Evolutionary conservation across 148 eudicot genomes (phyloP), one percentile per base, ranked within the genome.

Genomic region (Salicornia ramosissima): DNA sequence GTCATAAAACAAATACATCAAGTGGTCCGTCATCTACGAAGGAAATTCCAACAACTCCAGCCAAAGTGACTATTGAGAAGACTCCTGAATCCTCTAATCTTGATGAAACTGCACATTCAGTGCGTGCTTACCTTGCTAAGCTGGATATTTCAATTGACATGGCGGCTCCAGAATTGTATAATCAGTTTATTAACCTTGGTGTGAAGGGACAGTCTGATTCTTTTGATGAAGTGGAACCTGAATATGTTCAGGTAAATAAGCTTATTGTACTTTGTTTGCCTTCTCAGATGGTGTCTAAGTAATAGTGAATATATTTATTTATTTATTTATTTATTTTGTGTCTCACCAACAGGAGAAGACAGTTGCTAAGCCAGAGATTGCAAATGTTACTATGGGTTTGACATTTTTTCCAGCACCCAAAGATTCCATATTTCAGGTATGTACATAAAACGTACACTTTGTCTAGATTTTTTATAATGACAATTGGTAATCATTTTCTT

Each of bases 131-230:
- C 81, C 84, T 93, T 70, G 81, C 87, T 47, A 81, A 74, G 81
- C 86, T 93, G 71, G 96, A 93, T 67, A 81, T 93, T 62, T 90
- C 96, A 28, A 74, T 81, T 29, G 89, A 88, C 68, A 86, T 93
- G 82, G 75, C 84, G 61, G 80, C 85, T 51, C 88, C 87, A 14
- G 98, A 88, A 62, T 53, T 93, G 67, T 93, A 81, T 78, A 69
- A 75, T 61, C 81, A 90, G 80, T 93, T 74, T 71, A 73, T 77
- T 36, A 74, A 68, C 76, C 73, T 93, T 65, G 77, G 74, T 70
- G 82, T 76, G 50, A 68, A 83, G 75, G 88, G 80, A 64, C 80
- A 76, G 65, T 68, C 55, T 68, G 64, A 72, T 12, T 43, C 29
- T 70, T 60, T 75, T 57, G 85, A 81, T 28, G 81, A 83, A 57